Evolutionary conservation across 805 yeast species (phyloP).

Genomic region (Huiozyma naganishii): DNA sequence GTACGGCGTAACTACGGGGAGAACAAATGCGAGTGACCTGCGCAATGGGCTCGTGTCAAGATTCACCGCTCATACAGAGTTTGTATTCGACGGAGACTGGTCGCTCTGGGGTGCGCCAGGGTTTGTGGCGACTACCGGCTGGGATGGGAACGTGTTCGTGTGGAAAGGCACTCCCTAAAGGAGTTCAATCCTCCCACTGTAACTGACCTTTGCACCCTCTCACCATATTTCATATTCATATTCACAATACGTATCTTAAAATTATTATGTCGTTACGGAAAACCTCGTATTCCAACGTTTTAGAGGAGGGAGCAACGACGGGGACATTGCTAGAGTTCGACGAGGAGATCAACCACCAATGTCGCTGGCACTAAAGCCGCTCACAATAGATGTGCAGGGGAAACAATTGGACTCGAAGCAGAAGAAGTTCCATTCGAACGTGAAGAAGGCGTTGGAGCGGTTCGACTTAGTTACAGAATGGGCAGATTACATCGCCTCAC

Average conservation of each 20-base stretch:
- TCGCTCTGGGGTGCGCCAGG: conserved; percentile 95
- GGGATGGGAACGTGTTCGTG: conserved; percentile 91
- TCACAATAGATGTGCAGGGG: conserved; percentile 19
- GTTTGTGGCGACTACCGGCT: conserved; percentile 88
- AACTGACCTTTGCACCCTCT: neutral
- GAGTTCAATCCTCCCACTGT: too few relatives aligned
- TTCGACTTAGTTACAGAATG: conserved; percentile 87
- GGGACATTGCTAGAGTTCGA: too few relatives aligned
- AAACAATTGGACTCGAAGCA: conserved; percentile 46
- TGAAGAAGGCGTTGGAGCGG: conserved; percentile 60
- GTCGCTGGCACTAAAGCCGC: conserved; percentile 26
- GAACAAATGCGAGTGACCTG: neutral
- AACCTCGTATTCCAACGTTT: too few relatives aligned
- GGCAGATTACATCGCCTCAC: conserved; percentile 94
- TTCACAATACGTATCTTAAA: too few relatives aligned
- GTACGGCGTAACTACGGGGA: conserved; percentile 11
- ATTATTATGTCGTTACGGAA: too few relatives aligned
- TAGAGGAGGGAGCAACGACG: too few relatives aligned
- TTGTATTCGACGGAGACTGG: conserved; percentile 91
- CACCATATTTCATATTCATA: neutral
- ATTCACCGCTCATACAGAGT: conserved; percentile 70
- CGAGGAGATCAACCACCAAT: conserved; percentile 9
- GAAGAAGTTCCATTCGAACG: conserved; percentile 52
- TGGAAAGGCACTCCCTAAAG: conserved; percentile 49
- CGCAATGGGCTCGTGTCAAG: conserved; percentile 44